Conservation (phyloP, 176 grass and related monocot genomes). For the Elymus sibiricus region DNA sequence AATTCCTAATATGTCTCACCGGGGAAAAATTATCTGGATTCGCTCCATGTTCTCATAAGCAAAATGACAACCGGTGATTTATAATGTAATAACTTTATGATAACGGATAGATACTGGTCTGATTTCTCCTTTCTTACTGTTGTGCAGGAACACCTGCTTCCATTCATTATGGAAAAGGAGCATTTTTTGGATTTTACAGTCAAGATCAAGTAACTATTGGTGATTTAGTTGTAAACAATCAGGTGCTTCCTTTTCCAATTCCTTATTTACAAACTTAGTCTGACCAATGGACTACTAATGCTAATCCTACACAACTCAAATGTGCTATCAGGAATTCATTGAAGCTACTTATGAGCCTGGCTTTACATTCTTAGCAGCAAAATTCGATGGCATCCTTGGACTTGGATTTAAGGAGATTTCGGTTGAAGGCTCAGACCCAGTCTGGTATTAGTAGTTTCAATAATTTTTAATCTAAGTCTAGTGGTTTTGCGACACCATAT, state of each 20-base stretch:
- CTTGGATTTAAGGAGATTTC: slow-evolving; percentile 96
- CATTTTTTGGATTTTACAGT: slow-evolving; percentile 73
- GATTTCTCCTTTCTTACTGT: slow-evolving; percentile 2
- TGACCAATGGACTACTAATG: not conserved
- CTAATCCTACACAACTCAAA: slow-evolving; percentile 23
- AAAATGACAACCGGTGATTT: not conserved
- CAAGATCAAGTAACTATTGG: slow-evolving; percentile 74
- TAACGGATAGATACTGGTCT: not conserved
- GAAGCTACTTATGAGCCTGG: slow-evolving; percentile 83
- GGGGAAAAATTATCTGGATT: not conserved
- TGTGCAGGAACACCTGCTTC: slow-evolving; percentile 64
- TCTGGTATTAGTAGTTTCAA: slow-evolving; percentile 51
- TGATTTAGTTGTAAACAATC: slow-evolving; percentile 56
- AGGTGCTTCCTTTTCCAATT: slow-evolving; percentile 48
- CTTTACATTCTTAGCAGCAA: slow-evolving; percentile 61
- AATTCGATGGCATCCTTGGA: slow-evolving; percentile 97
- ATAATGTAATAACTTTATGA: not conserved
- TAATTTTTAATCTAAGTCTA: not conserved
- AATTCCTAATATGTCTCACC: not conserved
- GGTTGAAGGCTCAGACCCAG: slow-evolving; percentile 62
- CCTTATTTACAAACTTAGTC: not conserved
- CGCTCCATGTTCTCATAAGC: not conserved
- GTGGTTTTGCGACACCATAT: not conserved
- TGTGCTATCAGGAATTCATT: slow-evolving; percentile 81
- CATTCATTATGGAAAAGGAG: slow-evolving; percentile 80